Conservation (phyloP, 225 moss, liverwort and hornwort species). For the Pseudoscleropodium purum region DNA sequence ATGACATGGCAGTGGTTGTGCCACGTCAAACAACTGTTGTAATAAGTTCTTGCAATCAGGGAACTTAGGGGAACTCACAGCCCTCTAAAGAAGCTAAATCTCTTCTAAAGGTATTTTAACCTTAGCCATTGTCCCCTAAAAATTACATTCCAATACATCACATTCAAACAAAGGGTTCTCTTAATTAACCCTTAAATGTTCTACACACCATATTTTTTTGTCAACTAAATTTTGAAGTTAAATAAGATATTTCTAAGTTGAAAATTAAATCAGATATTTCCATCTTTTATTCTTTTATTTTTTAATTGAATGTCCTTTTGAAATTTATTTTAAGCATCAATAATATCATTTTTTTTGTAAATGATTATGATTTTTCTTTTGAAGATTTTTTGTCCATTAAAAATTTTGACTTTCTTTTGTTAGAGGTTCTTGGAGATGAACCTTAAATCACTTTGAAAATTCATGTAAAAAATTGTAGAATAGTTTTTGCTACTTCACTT, state of each 20-base stretch:
- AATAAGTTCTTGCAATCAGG: no score
- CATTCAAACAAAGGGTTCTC: background rate
- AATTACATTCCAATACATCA: background rate
- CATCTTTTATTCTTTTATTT: no score
- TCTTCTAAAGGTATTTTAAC: no score
- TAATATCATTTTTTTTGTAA: no score
- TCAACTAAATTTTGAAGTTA: background rate
- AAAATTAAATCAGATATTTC: background rate
- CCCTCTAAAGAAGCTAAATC: no score
- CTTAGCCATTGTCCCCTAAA: accelerated
- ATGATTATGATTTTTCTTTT: background rate
- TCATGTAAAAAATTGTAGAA: accelerated
- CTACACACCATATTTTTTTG: accelerated
- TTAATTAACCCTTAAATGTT: no score
- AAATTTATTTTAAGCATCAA: background rate
- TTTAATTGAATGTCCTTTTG: accelerated
- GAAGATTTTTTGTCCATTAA: background rate
- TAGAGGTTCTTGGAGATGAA: background rate
- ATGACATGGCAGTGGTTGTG: no score
- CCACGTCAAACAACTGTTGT: no score
- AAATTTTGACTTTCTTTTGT: background rate
- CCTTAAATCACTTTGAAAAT: no score
- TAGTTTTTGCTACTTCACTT: background rate
- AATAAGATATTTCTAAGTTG: background rate
- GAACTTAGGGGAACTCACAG: no score